Evolutionary conservation across 2,329 filamentous ascomycete species (phyloP), one percentile per base, ranked within the genome.

Genomic region (Neopestalotiopsis rosae): DNA sequence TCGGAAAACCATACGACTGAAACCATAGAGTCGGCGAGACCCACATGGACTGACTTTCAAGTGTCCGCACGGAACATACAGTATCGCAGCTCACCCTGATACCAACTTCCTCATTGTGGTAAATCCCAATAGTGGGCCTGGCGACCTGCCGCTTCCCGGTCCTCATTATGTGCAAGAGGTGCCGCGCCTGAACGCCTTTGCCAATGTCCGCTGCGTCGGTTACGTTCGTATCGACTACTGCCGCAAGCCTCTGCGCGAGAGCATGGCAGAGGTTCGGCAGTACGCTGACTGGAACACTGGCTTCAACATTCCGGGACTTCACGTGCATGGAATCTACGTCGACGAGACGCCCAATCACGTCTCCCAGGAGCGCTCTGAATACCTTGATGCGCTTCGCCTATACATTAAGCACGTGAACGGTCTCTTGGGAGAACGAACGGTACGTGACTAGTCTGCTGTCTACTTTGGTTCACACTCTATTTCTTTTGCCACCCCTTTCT

Each of bases 221-320:
- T 65, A 65, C 30, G 62, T 65, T 14, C 28, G 38, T 12, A 65
- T 65, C 12, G 62, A 65, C 62, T 65, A 65, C 30, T 65, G 62
- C 42, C 38, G 42, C 7, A 45, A 40, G 14, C 62, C 62, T 28
- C n/a, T 65, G 17, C n/a, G 38, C 38, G 40, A 65, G 30, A 49
- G 32, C 24, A 24, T 24, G n/a, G 62, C 20, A 17, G 62, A 65
- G 20, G 32, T 65, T 24, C 40, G 42, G 38, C 62, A 30, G 7
- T 65, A 52, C 40, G 62, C 62, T 17, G 40, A 52, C 42, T 65
- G 62, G 62, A 12, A 30, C 5, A 20, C 13, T 14, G 38, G 20
- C 24, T 24, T 52, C 62, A 52, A 40, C 20, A 42, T 63, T n/a
- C 61, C 61, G 24, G 62, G 62, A 10, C 38, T 65, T 24, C 40